These are phyloP conservation scores for Podospora sp. DNA, from an alignment of 495 filamentous ascomycete genomes.

Conservation along the genomic window DNA sequence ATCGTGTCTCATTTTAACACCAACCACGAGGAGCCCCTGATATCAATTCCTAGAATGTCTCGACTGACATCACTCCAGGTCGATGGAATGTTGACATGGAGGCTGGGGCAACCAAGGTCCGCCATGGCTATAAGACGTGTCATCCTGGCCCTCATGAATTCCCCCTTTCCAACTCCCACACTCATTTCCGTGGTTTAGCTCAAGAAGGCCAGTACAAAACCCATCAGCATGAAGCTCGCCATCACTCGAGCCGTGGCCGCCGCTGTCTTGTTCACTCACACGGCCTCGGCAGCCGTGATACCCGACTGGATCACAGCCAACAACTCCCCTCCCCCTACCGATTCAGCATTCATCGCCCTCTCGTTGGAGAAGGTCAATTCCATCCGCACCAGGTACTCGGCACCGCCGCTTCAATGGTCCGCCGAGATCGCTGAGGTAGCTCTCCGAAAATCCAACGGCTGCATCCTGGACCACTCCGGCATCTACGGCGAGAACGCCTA, in stretches of 20 bases:
- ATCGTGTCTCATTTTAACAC: background rate
- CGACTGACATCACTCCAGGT: background rate
- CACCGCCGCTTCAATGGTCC: slow-evolving; percentile 18
- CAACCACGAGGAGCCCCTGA: background rate
- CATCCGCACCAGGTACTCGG: slow-evolving; percentile 19
- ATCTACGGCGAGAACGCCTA: slow-evolving; percentile 33
- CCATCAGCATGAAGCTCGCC: background rate
- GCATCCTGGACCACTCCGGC: slow-evolving; percentile 27
- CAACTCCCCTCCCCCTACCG: slow-evolving; percentile 23
- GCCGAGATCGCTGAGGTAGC: slow-evolving; percentile 21
- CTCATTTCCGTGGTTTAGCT: no score
- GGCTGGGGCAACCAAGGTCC: background rate
- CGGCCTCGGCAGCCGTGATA: slow-evolving; percentile 2
- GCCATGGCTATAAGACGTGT: background rate
- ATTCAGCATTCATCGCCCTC: slow-evolving; percentile 22
- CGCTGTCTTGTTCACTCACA: background rate
- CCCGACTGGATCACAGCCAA: slow-evolving; percentile 7
- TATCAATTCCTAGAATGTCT: background rate
- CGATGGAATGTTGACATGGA: background rate
- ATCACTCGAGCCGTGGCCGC: background rate
- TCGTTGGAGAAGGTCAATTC: slow-evolving; percentile 22
- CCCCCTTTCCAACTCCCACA: no score
- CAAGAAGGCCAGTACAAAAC: background rate
- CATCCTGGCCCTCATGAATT: no score
- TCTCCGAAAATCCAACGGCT: slow-evolving; percentile 27